Base-by-base conservation (phyloP, 1,139 yeast species). In the Arxiozyma heterogenica region DNA sequence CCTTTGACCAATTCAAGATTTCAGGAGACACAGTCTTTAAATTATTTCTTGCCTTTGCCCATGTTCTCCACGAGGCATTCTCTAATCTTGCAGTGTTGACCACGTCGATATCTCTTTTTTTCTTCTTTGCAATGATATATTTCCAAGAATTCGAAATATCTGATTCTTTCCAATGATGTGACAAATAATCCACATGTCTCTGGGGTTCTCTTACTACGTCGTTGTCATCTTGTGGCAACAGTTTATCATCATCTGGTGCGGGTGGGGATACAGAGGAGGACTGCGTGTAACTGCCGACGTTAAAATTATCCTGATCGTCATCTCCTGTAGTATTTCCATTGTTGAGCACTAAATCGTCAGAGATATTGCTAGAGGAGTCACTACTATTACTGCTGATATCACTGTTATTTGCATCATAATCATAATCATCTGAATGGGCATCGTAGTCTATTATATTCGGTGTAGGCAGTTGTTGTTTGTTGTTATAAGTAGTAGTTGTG, bases 141-240 rank as follows among this genome's bases (percentile, higher is more conserved):
- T 96, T 78, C 98, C 98, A 93, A 43, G 96, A 88, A 61, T 87
- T 87, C 17, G 95, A 86, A 44, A 93, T 88, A 68, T 93, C 98
- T 5, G 83, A 75, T 60, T 91, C 98, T 64, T 89, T 89, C 98
- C 98, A 93, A 67, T 93, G 80, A 67, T 93, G 96, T 5, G 96
- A 87, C 48, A 93, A 76, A 69, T 93, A 93, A 72, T 93, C 98
- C 18, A 93, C 98, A 66, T 91, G 97, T 52, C 84, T 79, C 50
- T 86, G 80, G 6, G 98, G 97, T 64, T 87, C 95, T 59, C 81
- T 80, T 53, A 80, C 80, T 43, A 91, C 77, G 63, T 86, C 95
- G 34, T 83, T 81, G 71, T 93, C 98, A 70, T 93, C 98, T 64
- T 86, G 90, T 18, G 89, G 87, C 39, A 71, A 65, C 42, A 71